Percentiles rank a stretch among this genome's conserved stretches.
Evolutionary conservation across 768 basidiomycete genomes (phyloP).

Genomic region (Daedaleopsis nitida): DNA sequence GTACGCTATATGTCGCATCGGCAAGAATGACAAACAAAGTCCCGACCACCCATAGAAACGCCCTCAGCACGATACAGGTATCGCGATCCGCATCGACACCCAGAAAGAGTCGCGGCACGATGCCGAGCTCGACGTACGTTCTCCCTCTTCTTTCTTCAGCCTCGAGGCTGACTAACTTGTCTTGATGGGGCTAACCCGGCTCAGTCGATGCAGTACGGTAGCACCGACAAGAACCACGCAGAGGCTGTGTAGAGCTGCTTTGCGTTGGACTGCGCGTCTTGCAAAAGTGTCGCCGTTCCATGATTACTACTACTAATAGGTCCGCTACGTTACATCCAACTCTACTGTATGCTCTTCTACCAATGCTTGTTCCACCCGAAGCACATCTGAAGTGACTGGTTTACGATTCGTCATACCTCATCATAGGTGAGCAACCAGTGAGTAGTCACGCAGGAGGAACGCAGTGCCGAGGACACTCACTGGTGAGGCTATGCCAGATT

Average conservation of each 20-base stretch:
- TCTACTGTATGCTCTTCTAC: too few relatives aligned
- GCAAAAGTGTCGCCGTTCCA: too few relatives aligned
- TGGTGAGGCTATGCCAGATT: too few relatives aligned
- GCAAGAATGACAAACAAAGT: neutral
- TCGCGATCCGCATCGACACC: slow-evolving; percentile 67
- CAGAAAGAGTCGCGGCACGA: slow-evolving; percentile 52
- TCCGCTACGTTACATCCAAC: neutral
- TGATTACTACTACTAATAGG: too few relatives aligned
- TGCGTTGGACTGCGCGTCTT: neutral
- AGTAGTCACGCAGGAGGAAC: too few relatives aligned
- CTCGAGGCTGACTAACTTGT: neutral
- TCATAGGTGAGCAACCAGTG: too few relatives aligned
- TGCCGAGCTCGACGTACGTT: slow-evolving; percentile 5
- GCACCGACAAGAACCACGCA: neutral
- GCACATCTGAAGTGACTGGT: too few relatives aligned
- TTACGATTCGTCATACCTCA: too few relatives aligned
- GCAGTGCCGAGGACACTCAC: too few relatives aligned
- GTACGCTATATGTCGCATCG: too few relatives aligned
- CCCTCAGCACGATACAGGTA: slow-evolving; percentile 19
- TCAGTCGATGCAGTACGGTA: slow-evolving; percentile 2
- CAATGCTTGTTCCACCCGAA: too few relatives aligned
- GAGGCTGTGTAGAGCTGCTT: neutral
- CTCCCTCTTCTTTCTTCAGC: neutral
- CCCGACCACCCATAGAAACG: neutral
- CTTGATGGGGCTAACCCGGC: neutral